A percentile compares a stretch with the other conserved stretches of the same genome.
These are phyloP conservation scores for Salix udensis DNA, from an alignment of 345 rosid genomes.

Conservation along the genomic window DNA sequence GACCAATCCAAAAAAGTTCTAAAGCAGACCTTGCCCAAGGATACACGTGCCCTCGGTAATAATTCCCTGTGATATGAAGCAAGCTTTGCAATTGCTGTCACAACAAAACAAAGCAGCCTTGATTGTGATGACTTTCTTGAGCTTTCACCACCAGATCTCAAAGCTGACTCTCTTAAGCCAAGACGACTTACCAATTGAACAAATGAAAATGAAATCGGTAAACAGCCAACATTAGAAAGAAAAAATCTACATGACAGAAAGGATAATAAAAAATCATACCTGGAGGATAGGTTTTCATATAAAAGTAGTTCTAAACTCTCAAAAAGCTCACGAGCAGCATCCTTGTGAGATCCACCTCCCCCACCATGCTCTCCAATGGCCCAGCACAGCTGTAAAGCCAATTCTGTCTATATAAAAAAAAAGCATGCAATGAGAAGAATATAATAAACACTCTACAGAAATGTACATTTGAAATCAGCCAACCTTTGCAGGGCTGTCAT, in stretches of 20 bases:
- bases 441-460: background rate
- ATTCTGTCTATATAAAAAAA: slow-evolving; percentile 51
- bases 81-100: slow-evolving; percentile 88
- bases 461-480: slow-evolving; percentile 10
- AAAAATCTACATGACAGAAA: background rate
- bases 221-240: background rate
- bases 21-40: slow-evolving; percentile 81
- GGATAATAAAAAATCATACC: slow-evolving; percentile 38
- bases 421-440: background rate
- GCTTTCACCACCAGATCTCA: slow-evolving; percentile 32
- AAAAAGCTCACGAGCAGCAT: slow-evolving; percentile 93
- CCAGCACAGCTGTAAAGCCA: slow-evolving; percentile 95
- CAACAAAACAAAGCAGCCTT: slow-evolving; percentile 89
- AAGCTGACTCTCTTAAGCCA: slow-evolving; percentile 62
- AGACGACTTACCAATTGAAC: slow-evolving; percentile 51
- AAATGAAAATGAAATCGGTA: slow-evolving; percentile 4
- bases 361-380: slow-evolving; percentile 98
- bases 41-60: slow-evolving; percentile 92
- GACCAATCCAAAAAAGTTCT: background rate
- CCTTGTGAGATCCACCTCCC: slow-evolving; percentile 80
- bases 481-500: slow-evolving; percentile 87
- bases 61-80: slow-evolving; percentile 80
- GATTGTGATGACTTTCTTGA: slow-evolving; percentile 63
- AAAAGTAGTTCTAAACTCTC: slow-evolving; percentile 89
- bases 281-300: slow-evolving; percentile 85